Conservation (phyloP, 2,329 filamentous ascomycete species). For the Coniochaeta sp. region DNA sequence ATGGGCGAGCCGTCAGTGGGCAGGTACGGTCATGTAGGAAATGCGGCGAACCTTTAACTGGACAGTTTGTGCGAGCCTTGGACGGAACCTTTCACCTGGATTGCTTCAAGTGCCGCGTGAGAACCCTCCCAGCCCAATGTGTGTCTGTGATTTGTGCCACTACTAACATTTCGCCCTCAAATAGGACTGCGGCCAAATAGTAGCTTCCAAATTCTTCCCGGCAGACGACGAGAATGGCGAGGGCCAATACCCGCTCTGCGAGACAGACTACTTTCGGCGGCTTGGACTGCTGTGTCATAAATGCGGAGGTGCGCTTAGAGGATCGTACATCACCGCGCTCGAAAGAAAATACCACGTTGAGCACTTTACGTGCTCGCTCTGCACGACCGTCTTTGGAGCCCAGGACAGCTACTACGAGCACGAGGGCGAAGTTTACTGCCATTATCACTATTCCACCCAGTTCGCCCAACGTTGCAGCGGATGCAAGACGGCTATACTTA, state of each 20-base stretch:
- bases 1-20: constrained; percentile 41
- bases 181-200: constrained; percentile 93
- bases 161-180: constrained; percentile 10
- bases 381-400: constrained; percentile 94
- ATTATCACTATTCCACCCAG: constrained; percentile 97
- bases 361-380: constrained; percentile 97
- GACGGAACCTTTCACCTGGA: constrained; percentile 94
- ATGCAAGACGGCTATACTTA: constrained; percentile 92
- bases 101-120: constrained; percentile 94
- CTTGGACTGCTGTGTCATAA: constrained; percentile 86
- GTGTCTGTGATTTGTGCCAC: not conserved
- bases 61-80: constrained; percentile 91
- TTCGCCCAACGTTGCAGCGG: constrained; percentile 96
- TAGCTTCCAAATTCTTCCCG: constrained; percentile 98
- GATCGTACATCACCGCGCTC: constrained; percentile 95
- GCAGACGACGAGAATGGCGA: constrained; percentile 82
- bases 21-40: constrained; percentile 70
- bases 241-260: constrained; percentile 89
- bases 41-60: constrained; percentile 79
- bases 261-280: constrained; percentile 94
- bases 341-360: constrained; percentile 99
- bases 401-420: constrained; percentile 99
- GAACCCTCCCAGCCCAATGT: constrained; percentile 22
- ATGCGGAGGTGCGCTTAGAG: constrained; percentile 85
- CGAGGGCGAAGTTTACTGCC: constrained; percentile 91